Evolutionary conservation across 1,139 yeast genomes (phyloP).

Genomic region (Nakaseomyces delphensis): DNA sequence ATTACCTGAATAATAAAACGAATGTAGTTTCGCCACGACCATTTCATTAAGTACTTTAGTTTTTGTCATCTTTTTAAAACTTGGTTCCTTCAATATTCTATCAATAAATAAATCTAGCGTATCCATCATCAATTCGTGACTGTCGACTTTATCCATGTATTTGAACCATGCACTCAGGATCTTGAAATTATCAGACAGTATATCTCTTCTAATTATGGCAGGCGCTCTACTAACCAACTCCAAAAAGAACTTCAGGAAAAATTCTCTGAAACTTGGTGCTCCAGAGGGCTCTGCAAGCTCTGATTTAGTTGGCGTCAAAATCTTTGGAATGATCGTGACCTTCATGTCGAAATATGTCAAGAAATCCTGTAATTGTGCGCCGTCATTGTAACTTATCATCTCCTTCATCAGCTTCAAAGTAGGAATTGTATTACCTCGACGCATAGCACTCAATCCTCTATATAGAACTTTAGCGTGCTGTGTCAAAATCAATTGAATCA

Average conservation of each 20-base stretch:
- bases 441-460: slow-evolving; percentile 53
- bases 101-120: slow-evolving; percentile 44
- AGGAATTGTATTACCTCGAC: slow-evolving; percentile 56
- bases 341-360: slow-evolving; percentile 61
- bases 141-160: slow-evolving; percentile 48
- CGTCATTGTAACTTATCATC: slow-evolving; percentile 43
- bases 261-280: slow-evolving; percentile 15
- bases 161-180: slow-evolving; percentile 60
- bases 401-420: slow-evolving; percentile 47
- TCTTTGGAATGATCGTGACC: slow-evolving; percentile 50
- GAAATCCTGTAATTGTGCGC: slow-evolving; percentile 47
- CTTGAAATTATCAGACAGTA: slow-evolving; percentile 48
- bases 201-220: slow-evolving; percentile 51
- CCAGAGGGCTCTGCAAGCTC: slow-evolving; percentile 34
- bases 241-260: slow-evolving; percentile 56
- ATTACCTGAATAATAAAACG: slow-evolving; percentile 40
- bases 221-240: slow-evolving; percentile 42
- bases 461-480: slow-evolving; percentile 57
- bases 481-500: slow-evolving; percentile 46
- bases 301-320: slow-evolving; percentile 47
- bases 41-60: slow-evolving; percentile 73
- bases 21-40: slow-evolving; percentile 51
- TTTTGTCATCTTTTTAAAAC: slow-evolving; percentile 61
- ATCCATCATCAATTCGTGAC: slow-evolving; percentile 35
- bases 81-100: slow-evolving; percentile 48